Conservation (phyloP, 2,329 filamentous ascomycete genomes). For the Sarocladium strictum region DNA sequence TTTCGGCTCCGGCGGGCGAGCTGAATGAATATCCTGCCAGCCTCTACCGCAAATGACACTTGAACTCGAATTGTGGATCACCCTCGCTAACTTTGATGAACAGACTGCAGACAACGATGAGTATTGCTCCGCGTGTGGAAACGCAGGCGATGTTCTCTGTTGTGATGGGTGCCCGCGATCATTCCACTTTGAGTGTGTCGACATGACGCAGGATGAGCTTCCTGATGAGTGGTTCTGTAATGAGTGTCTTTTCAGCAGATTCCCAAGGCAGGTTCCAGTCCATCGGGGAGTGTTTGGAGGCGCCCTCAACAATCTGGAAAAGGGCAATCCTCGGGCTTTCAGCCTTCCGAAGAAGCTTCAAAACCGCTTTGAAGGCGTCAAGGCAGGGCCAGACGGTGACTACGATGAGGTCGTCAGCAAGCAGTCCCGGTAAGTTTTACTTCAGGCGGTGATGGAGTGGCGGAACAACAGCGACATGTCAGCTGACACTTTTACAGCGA, state of each 20-base stretch:
- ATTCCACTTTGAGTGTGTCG: slow-evolving; percentile 84
- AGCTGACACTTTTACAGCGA: slow-evolving; percentile 22
- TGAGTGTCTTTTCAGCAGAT: slow-evolving; percentile 51
- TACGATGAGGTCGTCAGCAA: slow-evolving; percentile 64
- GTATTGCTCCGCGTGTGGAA: slow-evolving; percentile 79
- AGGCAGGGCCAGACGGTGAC: slow-evolving; percentile 68
- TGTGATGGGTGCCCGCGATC: slow-evolving; percentile 89
- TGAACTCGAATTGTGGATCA: slow-evolving; percentile 6
- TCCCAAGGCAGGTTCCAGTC: slow-evolving; percentile 37
- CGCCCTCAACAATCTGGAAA: slow-evolving; percentile 59
- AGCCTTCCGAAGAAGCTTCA: slow-evolving; percentile 65
- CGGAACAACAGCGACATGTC: neutral
- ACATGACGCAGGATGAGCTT: slow-evolving; percentile 67
- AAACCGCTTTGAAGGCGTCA: slow-evolving; percentile 73
- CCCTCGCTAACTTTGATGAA: slow-evolving; percentile 13
- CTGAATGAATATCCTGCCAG: slow-evolving; percentile 10
- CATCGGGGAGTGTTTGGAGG: slow-evolving; percentile 53
- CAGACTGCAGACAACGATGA: slow-evolving; percentile 70
- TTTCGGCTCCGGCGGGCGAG: neutral
- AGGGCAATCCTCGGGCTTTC: slow-evolving; percentile 67
- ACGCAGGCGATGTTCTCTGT: slow-evolving; percentile 79
- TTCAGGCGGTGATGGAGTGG: neutral
- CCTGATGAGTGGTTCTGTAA: slow-evolving; percentile 84
- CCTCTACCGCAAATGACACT: slow-evolving; percentile 6
- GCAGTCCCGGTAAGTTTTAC: slow-evolving; percentile 50